Base-by-base conservation (phyloP, 768 basidiomycete species). In the Gymnopilus dilepis region DNA sequence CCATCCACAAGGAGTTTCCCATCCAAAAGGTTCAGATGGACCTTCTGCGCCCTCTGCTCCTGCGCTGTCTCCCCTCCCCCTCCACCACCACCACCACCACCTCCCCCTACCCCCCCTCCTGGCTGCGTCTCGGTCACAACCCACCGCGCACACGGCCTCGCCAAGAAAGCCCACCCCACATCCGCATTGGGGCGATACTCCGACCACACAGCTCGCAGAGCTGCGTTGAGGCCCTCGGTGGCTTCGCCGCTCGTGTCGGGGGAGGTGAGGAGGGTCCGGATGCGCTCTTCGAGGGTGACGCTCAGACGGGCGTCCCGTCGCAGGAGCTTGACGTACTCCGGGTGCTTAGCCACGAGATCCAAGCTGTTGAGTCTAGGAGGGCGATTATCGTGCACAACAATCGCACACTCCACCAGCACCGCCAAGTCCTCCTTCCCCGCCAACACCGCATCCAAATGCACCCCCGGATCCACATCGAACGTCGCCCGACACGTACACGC, bases 1-100 rank as follows among this genome's bases (percentile, higher is more conserved):
- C 82, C 82, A 17, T 78, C 67, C 13, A 85, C 71, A 19, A 83
- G 71, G 2, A 85, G 68, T 22, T 66, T 50, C 12, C 82, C 82
- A n/a, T 73, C 64, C 3, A 83, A 62, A 1, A 84, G 28, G 58
- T 85, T 77, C 15, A 80, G 67, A 50, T 77, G 72, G 7, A 84
- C 72, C n/a, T 19, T 48, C 47, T 77, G 76, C 21, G 65, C 61
- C 30, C 40, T 54, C 33, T 66, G 58, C 11, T 41, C 61, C 15
- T 9, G 34, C n/a, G n/a, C n/a, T n/a, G n/a, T n/a, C n/a, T n/a
- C 11, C 34, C 34, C 34, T 37, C 34, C 34, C 34, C 34, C 9
- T 37, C 7, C 34, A n/a, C n/a, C n/a, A n/a, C n/a, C n/a, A n/a
- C n/a, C n/a, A n/a, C 15, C 34, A 37, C 34, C 34, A 9, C 15